Percentiles rank a stretch among this genome's conserved stretches.
Conservation (phyloP, 345 rosid species). For the Arabidopsis suecica region DNA sequence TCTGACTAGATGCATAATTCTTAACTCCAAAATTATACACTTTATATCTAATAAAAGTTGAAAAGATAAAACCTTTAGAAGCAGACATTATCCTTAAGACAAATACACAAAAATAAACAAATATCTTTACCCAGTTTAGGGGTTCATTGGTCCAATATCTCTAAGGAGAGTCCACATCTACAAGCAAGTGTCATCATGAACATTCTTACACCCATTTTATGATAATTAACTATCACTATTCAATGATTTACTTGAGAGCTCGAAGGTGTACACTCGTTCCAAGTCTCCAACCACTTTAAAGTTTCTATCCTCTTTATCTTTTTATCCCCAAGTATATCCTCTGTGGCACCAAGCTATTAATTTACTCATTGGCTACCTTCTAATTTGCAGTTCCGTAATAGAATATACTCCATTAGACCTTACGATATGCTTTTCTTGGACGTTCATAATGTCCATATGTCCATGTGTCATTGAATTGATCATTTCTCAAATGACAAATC, state of each 20-base stretch:
- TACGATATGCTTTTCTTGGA: not conserved
- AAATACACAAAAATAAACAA: not conserved
- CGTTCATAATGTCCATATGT: not conserved
- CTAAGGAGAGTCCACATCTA: slow-evolving; percentile 34
- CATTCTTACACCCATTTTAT: slow-evolving; percentile 1
- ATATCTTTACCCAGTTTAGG: slow-evolving; percentile 20
- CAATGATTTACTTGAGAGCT: slow-evolving; percentile 28
- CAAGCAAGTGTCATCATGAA: slow-evolving; percentile 32
- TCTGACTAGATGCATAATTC: not conserved
- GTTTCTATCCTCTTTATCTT: slow-evolving; percentile 21
- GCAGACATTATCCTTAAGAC: slow-evolving; percentile 19
- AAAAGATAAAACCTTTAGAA: not conserved
- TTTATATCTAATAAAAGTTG: not conserved
- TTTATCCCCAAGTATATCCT: slow-evolving; percentile 40
- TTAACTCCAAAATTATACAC: not conserved
- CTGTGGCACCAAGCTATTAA: slow-evolving; percentile 23
- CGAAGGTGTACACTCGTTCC: slow-evolving; percentile 21
- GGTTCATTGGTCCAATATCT: slow-evolving; percentile 30
- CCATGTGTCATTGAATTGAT: not conserved
- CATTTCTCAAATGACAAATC: not conserved
- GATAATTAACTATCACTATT: slow-evolving; percentile 23
- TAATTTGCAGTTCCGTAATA: not conserved
- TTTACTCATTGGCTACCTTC: slow-evolving; percentile 9
- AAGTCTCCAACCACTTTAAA: slow-evolving; percentile 31
- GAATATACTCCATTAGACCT: not conserved